Evolutionary conservation across 2,329 filamentous ascomycete species (phyloP).

Genomic region (Neurospora sp.): DNA sequence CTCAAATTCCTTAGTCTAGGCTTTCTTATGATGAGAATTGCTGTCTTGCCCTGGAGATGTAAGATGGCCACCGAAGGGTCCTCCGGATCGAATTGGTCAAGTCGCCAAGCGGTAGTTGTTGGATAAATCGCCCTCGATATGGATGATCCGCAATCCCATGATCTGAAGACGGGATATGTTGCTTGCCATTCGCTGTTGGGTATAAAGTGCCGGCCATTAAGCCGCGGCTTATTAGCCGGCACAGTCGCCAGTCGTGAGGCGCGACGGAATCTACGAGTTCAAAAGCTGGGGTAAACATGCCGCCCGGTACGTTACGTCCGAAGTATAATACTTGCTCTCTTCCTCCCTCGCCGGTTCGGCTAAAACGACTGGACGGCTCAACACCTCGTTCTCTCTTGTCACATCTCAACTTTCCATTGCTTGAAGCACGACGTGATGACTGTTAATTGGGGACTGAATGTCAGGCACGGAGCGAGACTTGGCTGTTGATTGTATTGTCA

Average conservation of each 20-base stretch:
- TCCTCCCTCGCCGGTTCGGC: slow-evolving; percentile 3
- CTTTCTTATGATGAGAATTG: not conserved
- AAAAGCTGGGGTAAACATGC: not conserved
- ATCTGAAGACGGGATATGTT: slow-evolving; percentile 11
- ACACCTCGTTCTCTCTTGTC: not conserved
- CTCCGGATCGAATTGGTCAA: not conserved
- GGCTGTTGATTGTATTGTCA: not conserved
- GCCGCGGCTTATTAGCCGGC: slow-evolving; percentile 14
- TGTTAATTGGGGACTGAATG: not conserved
- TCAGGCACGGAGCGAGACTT: not conserved
- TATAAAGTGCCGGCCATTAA: slow-evolving; percentile 12
- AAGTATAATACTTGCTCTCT: not conserved
- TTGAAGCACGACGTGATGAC: not conserved
- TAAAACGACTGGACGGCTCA: slow-evolving; percentile 5
- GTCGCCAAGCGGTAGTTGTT: slow-evolving; percentile 17
- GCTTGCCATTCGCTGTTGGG: slow-evolving; percentile 4
- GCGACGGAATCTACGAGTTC: not conserved
- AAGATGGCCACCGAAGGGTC: slow-evolving; percentile 1
- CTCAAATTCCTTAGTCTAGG: not conserved
- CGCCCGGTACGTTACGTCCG: slow-evolving; percentile 2
- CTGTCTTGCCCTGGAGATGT: not conserved
- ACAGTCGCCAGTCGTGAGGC: not conserved
- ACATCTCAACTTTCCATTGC: not conserved
- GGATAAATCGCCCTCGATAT: slow-evolving; percentile 12
- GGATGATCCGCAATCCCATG: slow-evolving; percentile 4